Base-by-base conservation (phyloP, 2,329 filamentous ascomycete genomes). In the Colletotrichum sp. region DNA sequence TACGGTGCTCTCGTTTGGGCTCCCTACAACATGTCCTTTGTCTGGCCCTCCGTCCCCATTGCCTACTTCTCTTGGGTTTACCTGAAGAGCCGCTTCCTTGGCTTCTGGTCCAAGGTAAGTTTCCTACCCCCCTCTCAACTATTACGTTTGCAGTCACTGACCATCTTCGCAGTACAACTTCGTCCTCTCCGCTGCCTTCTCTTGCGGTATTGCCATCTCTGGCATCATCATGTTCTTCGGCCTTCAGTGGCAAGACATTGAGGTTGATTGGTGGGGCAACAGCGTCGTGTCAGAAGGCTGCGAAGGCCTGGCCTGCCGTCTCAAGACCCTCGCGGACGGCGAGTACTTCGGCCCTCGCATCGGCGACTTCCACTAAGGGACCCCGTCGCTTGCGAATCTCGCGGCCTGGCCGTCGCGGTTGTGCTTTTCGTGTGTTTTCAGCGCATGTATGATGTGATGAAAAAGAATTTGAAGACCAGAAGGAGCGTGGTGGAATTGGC, bases 211-310 rank as follows among this genome's bases (percentile, higher is more conserved):
- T 25, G 87, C 88, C 22, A 81, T 90, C 56, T 82, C 87, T 0
- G 88, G 82, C 15, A 83, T 90, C 27, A 73, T 90, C 67, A 87
- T 88, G 61, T 87, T 89, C 81, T 90, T 90, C 77, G 83, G 85
- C 10, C 80, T 90, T 5, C 83, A 87, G 77, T 88, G 84, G 77
- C 80, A 79, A 2, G 79, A 81, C 5, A 77, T 84, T 2, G 79
- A 82, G 27, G 58, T 89, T 32, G 77, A 83, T 8, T 89, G 87
- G 88, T 89, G 87, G 87, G 88, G 88, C 3, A 88, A 88, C 77
- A 80, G 22, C 18, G 77, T 80, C 6, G 71, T 76, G 0, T 74
- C 68, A 16, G 62, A 78, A 25, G 82, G 82, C 43, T 83, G 82
- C 18, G 81, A 83, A 32, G 81, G 79, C 12, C 66, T 66, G 5